Evolutionary conservation across 1,139 yeast genomes (phyloP), one percentile per base, ranked within the genome.

Genomic region (Zygoascus sp.): DNA sequence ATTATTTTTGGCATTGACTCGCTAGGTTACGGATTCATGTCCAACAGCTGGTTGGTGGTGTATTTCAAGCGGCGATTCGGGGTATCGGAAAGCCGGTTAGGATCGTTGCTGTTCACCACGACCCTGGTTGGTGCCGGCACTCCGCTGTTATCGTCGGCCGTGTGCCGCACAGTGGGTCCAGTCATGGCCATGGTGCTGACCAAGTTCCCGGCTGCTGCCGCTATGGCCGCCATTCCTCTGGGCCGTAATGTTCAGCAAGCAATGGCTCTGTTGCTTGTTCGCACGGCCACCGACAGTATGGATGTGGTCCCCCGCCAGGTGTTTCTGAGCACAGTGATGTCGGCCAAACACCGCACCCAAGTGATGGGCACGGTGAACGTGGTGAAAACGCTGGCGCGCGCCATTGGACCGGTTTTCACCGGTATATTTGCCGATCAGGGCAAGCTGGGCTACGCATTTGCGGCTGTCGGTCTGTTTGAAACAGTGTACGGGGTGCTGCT

Each of bases 231-330:
- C 2, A 70, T 76, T 3, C 83, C 92, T 5, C 58, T 75, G 13
- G 62, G 66, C 4, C 46, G 58, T 2, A 47, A 42, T n/a, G 45
- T 50, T 23, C 30, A 42, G 15, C 48, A 57, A 4, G 71, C 74
- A 0, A 59, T 72, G 57, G 51, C 58, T 1, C 53, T 67, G 11
- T 63, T 80, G 32, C 52, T 80, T 17, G 60, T 75, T 15, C 73
- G 83, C 49, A 75, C 77, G 47, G 66, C 79, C 1, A 73, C 89
- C 1, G 73, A 81, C 2, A 77, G 89, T 0, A 87, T 88, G 92
- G 97, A 89, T 61, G 96, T 88, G 23, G 94, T 88, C 1, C 96
- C 96, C 6, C 74, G 97, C 46, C 96, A 88, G 63, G 79, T 88
- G 3, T 69, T 89, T 38, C 66, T 88, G 34, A 80, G 95, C 0